Evolutionary conservation across 768 basidiomycete species (phyloP).

Genomic region (Amanita phalloides): DNA sequence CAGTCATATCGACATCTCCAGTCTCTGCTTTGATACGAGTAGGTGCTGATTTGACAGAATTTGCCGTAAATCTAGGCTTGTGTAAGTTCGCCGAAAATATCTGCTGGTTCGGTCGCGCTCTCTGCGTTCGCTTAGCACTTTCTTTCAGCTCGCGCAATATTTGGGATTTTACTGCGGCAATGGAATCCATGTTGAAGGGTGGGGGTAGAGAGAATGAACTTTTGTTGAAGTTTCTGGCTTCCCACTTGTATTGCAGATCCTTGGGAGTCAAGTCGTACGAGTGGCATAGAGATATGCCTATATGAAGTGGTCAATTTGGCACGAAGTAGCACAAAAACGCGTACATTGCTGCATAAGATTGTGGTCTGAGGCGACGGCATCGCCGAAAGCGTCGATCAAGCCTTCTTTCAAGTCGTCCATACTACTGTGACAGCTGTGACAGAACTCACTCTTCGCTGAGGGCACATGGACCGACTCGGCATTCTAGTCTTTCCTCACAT

Average conservation of each 20-base stretch:
- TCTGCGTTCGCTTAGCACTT: conserved; percentile 21
- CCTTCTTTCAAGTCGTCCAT: conserved; percentile 12
- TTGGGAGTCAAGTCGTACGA: conserved; percentile 45
- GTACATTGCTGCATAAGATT: conserved; percentile 43
- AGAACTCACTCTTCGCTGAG: no score
- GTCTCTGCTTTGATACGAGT: background rate
- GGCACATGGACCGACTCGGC: no score
- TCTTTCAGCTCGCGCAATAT: conserved; percentile 35
- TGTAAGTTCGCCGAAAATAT: conserved; percentile 21
- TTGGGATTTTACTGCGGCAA: conserved; percentile 32
- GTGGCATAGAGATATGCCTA: conserved; percentile 57
- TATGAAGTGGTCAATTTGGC: background rate
- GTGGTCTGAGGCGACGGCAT: conserved; percentile 24
- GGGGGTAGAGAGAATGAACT: conserved; percentile 24
- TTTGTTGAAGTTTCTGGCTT: conserved; percentile 36
- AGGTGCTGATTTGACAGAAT: conserved; percentile 2
- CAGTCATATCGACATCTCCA: background rate
- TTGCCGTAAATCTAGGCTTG: conserved; percentile 21
- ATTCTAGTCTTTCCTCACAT: no score
- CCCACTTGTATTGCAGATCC: conserved; percentile 56
- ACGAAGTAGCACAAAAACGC: background rate
- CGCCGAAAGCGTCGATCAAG: conserved; percentile 16
- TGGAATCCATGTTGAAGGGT: conserved; percentile 37
- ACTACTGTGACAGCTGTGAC: background rate
- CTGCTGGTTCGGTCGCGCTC: conserved; percentile 13